These are phyloP conservation scores for Aspergillus steynii DNA, from an alignment of 495 filamentous ascomycete genomes.

Conservation along the genomic window DNA sequence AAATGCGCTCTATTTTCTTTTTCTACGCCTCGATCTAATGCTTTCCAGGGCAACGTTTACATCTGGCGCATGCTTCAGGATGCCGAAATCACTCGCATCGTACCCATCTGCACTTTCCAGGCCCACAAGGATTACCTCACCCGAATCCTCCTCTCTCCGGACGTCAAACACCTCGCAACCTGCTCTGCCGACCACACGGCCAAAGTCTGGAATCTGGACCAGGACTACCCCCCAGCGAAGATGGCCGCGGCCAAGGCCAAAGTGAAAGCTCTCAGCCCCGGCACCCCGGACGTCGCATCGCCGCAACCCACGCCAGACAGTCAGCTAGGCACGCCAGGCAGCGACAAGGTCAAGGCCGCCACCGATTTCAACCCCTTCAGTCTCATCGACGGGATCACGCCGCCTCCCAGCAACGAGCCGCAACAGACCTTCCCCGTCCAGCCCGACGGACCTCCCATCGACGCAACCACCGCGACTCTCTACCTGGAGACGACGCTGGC, in stretches of 20 bases:
- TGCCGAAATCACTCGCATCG: slow-evolving; percentile 79
- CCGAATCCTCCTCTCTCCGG: slow-evolving; percentile 90
- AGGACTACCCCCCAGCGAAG: slow-evolving; percentile 47
- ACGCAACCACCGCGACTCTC: slow-evolving; percentile 54
- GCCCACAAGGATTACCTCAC: slow-evolving; percentile 95
- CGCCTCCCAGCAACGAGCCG: slow-evolving; percentile 21
- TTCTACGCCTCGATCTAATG: neutral
- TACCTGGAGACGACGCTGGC: slow-evolving; percentile 86
- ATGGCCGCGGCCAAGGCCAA: slow-evolving; percentile 37
- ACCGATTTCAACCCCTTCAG: slow-evolving; percentile 22
- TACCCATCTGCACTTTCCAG: slow-evolving; percentile 88
- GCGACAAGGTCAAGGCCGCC: slow-evolving; percentile 17
- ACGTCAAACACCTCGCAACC: slow-evolving; percentile 95
- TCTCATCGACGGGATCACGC: slow-evolving; percentile 18
- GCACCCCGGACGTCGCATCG: slow-evolving; percentile 17
- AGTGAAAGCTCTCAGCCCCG: slow-evolving; percentile 21
- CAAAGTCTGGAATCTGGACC: slow-evolving; percentile 91
- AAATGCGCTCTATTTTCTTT: neutral
- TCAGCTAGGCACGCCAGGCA: slow-evolving; percentile 14
- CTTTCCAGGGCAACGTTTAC: slow-evolving; percentile 83
- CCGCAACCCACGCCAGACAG: slow-evolving; percentile 19
- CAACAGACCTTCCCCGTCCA: slow-evolving; percentile 41
- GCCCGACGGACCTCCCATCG: slow-evolving; percentile 48
- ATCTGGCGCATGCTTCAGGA: slow-evolving; percentile 90
- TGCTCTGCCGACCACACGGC: slow-evolving; percentile 98